Evolutionary conservation across 768 basidiomycete species (phyloP).

Genomic region (Kwoniella sp.): DNA sequence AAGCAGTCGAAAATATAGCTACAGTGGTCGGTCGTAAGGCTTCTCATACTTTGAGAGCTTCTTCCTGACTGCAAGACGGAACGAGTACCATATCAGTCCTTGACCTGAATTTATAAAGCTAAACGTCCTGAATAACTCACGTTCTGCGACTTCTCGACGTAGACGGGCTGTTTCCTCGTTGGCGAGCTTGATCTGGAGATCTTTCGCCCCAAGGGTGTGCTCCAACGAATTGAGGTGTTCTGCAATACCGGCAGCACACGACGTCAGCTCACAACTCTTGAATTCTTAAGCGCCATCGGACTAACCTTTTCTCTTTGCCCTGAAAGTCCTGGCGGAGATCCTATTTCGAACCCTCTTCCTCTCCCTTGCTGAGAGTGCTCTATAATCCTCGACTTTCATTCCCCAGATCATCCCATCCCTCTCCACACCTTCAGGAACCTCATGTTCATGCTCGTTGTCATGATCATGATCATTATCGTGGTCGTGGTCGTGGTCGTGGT

Average conservation of each 20-base stretch:
- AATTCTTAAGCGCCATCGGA: no score
- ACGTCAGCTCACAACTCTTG: neutral
- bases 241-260: constrained; percentile 9
- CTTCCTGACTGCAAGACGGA: constrained; percentile 9
- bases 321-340: constrained; percentile 54
- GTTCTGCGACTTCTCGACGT: constrained; percentile 36
- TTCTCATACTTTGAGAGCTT: constrained; percentile 25
- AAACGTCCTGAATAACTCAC: constrained; percentile 23
- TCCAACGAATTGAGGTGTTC: constrained; percentile 47
- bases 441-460: constrained; percentile 41
- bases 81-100: neutral
- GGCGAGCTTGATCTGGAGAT: constrained; percentile 40
- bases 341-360: constrained; percentile 53
- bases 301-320: constrained; percentile 54
- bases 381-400: constrained; percentile 53
- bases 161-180: constrained; percentile 41
- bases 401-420: constrained; percentile 56
- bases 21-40: constrained; percentile 1
- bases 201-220: constrained; percentile 34
- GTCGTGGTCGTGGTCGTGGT: constrained; percentile 21
- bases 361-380: constrained; percentile 48
- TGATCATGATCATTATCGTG: constrained; percentile 1
- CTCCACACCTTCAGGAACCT: constrained; percentile 51
- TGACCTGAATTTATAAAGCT: no score
- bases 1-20: neutral